These are phyloP conservation scores for Nicotiana noctiflora DNA, from an alignment of 257 asterid species.

Conservation along the genomic window DNA sequence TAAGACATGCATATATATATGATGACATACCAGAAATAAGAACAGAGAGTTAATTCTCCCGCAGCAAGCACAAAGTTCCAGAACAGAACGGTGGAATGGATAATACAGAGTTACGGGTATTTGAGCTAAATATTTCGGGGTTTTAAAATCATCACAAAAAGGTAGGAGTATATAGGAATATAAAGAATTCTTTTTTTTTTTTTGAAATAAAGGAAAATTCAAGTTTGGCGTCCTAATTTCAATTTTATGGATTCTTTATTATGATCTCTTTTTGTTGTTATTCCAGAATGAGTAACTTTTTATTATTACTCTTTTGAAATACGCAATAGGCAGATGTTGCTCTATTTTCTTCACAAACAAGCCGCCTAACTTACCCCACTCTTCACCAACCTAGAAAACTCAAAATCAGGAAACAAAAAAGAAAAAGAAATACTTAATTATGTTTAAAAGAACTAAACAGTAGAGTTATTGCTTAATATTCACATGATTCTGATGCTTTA, in stretches of 20 bases:
- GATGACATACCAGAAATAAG: neutral
- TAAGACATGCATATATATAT: neutral
- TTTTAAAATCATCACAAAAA: neutral
- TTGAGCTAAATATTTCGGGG: neutral
- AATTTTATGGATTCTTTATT: neutral
- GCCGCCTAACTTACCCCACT: conserved; percentile 14
- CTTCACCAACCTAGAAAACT: conserved; percentile 1
- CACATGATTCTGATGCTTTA: neutral
- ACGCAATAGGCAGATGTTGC: neutral
- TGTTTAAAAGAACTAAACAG: no score
- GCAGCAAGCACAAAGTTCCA: neutral
- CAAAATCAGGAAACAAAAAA: neutral
- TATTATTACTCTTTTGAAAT: conserved; percentile 7
- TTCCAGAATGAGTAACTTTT: neutral
- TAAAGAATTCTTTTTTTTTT: neutral
- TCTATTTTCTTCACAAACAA: conserved; percentile 2
- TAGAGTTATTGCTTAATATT: neutral
- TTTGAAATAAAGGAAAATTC: neutral
- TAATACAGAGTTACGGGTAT: neutral
- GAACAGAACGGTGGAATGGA: neutral
- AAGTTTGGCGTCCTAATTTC: conserved; percentile 3
- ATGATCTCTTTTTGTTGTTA: neutral
- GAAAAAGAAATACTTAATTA: no score
- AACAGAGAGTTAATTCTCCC: neutral
- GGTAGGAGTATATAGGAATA: neutral